Evolutionary conservation across 495 filamentous ascomycete genomes (phyloP).

Genomic region (Penicillium manginii): DNA sequence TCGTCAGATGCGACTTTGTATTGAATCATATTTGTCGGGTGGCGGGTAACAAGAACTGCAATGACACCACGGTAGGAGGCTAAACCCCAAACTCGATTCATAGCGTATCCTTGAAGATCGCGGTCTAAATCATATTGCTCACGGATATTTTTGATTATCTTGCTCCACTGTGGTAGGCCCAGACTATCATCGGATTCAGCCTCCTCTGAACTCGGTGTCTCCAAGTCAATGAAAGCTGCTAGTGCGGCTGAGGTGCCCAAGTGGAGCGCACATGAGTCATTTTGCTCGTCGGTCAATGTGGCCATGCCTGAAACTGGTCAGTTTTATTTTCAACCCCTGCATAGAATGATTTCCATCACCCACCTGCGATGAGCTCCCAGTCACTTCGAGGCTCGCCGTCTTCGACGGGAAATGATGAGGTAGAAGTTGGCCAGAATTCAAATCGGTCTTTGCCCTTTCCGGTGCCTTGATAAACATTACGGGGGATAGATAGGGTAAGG

Average conservation of each 20-base stretch:
- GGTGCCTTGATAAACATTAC: constrained; percentile 19
- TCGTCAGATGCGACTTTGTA: constrained; percentile 50
- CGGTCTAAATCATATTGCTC: constrained; percentile 50
- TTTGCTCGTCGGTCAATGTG: constrained; percentile 16
- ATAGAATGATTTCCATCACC: not conserved
- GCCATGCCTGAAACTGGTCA: constrained; percentile 36
- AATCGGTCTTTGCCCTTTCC: not conserved
- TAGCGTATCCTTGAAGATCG: constrained; percentile 47
- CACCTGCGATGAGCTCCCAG: constrained; percentile 41
- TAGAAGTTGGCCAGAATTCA: constrained; percentile 23
- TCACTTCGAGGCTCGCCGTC: constrained; percentile 16
- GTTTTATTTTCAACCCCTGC: not conserved
- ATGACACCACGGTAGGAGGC: constrained; percentile 43
- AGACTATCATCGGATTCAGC: constrained; percentile 1
- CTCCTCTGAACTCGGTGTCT: constrained; percentile 10
- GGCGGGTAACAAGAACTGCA: constrained; percentile 47
- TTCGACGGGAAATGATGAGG: constrained; percentile 14
- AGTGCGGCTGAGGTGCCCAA: constrained; percentile 38
- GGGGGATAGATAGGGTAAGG: constrained; percentile 27
- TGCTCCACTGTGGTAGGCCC: constrained; percentile 34
- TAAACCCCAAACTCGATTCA: constrained; percentile 55
- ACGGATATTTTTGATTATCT: constrained; percentile 33
- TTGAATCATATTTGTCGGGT: constrained; percentile 58
- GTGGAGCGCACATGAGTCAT: constrained; percentile 26
- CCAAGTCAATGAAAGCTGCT: constrained; percentile 1